Conservation (phyloP, 169 alveolate genomes). For the Plasmodium reichenowi region DNA sequence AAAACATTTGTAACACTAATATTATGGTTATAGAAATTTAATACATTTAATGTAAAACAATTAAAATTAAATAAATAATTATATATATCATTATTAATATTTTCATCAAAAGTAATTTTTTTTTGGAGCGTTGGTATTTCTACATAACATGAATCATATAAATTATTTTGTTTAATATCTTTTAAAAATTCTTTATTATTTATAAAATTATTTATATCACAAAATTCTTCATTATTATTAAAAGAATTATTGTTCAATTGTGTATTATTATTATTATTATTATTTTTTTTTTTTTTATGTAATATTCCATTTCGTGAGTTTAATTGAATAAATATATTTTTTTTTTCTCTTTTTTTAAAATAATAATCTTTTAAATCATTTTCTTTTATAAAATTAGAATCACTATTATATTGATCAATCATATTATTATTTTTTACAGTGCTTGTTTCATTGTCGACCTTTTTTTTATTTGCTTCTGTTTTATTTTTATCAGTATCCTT, state of each 20-base stretch:
- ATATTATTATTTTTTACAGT: not conserved
- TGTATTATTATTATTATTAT: not conserved
- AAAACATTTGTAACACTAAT: constrained; percentile 14
- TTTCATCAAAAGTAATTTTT: constrained; percentile 66
- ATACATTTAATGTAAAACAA: constrained; percentile 20
- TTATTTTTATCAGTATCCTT: not conserved
- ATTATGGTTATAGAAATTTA: constrained; percentile 7
- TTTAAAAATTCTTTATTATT: constrained; percentile 1
- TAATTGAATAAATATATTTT: constrained; percentile 45
- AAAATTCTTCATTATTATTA: not conserved
- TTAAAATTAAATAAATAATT: constrained; percentile 51
- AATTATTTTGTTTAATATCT: constrained; percentile 11
- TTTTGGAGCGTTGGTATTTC: constrained; percentile 48
- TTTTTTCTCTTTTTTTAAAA: constrained; percentile 23
- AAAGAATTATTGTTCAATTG: not conserved
- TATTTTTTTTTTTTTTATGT: constrained; percentile 42
- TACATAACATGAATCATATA: constrained; percentile 15
- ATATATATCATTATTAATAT: constrained; percentile 38
- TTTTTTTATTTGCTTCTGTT: not conserved
- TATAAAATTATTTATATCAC: constrained; percentile 15
- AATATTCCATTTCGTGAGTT: constrained; percentile 50
- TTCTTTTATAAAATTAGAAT: constrained; percentile 19
- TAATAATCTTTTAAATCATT: constrained; percentile 32
- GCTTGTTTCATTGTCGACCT: not conserved
- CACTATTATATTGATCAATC: not conserved